Base-by-base conservation (phyloP, 1,139 yeast genomes). In the Eremothecium sinecaudum region DNA sequence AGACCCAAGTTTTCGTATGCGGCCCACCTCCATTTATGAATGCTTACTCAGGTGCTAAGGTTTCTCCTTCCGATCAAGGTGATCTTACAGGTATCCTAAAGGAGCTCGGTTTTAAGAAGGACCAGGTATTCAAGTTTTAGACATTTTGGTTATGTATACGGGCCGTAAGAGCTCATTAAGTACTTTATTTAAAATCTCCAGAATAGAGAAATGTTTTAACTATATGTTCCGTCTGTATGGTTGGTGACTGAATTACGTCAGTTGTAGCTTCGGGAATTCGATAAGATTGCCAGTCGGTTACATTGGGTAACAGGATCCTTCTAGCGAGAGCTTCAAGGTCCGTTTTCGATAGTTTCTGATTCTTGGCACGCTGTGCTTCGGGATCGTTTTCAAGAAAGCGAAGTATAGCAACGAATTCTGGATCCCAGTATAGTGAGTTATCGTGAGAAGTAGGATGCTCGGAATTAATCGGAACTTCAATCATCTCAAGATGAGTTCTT, bases 11-110 rank as follows among this genome's bases (percentile, higher is more conserved):
- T 45, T 79, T 86, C 58, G 78, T 82, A 47, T 84, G 97, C 67
- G 98, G 95, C 48, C 94, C 95, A 37, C 90, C 92, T 53, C 82
- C 84, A 36, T 66, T 84, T 64, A 75, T 78, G 69, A 69, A 81
- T 48, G 80, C 94, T 47, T 59, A 86, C 48, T 84, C 95, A 26
- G 99, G 98, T 56, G 61, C 63, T 51, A 90, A 90, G 72, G 69
- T 64, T 31, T 77, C 93, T 35, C 94, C 96, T 50, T 56, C 78
- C 38, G 97, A 87, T 57, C 98, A 90, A 67, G 98, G 98, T 62
- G 95, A 83, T 63, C 73, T 92, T 40, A 67, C 77, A 24, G 99
- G 99, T 54, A 73, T 75, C 36, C 75, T 92, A 58, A 75, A 75
- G 53, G 96, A 90, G 28, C 72, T 92, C 50, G 96, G 96, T 38